phyloP scores from a whole-genome alignment of 768 basidiomycete species.

The Mycena venus region DNA sequence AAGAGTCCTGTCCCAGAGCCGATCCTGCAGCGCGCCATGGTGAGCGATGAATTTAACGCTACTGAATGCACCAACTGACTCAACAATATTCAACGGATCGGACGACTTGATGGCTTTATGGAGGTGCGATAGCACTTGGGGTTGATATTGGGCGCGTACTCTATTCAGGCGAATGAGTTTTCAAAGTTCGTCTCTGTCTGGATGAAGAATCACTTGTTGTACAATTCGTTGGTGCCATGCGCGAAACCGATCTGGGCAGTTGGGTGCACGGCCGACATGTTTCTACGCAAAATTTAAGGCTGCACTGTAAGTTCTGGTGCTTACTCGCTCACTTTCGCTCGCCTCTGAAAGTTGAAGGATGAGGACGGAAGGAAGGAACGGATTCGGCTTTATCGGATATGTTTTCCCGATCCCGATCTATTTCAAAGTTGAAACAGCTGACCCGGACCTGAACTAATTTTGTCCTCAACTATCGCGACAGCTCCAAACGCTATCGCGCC shows the following conservation, averaged over 20 bases:
- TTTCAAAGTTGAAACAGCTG: too few relatives aligned
- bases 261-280: slow-evolving; percentile 51
- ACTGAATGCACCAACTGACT: slow-evolving; percentile 52
- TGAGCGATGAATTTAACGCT: background rate
- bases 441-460: too few relatives aligned
- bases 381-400: too few relatives aligned
- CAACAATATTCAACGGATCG: slow-evolving; percentile 58
- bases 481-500: too few relatives aligned
- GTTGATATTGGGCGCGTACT: slow-evolving; percentile 71
- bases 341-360: background rate
- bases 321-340: too few relatives aligned
- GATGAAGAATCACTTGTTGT: slow-evolving; percentile 54
- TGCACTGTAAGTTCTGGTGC: too few relatives aligned
- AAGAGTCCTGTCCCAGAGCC: slow-evolving; percentile 78
- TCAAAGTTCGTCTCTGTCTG: too few relatives aligned
- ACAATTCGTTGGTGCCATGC: slow-evolving; percentile 71
- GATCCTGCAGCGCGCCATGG: slow-evolving; percentile 48
- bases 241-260: slow-evolving; percentile 67
- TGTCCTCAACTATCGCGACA: too few relatives aligned
- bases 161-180: slow-evolving; percentile 42
- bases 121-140: slow-evolving; percentile 59
- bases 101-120: slow-evolving; percentile 45
- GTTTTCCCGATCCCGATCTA: too few relatives aligned
- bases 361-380: too few relatives aligned
- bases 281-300: background rate